Conservation (phyloP, 129 eudicot species). For the Centrapalus pauciflorus region DNA sequence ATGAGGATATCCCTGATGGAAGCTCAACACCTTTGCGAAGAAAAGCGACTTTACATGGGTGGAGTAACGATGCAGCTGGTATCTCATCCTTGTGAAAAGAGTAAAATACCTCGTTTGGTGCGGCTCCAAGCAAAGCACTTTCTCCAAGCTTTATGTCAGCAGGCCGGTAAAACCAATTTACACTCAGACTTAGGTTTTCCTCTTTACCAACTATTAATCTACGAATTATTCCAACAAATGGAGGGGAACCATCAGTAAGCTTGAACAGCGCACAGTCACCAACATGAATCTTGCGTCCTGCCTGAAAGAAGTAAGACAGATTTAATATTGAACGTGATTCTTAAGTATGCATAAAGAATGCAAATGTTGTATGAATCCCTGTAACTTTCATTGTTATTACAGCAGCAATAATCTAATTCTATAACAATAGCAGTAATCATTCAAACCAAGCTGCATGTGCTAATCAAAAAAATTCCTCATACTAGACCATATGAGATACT, state of each 20-base stretch:
- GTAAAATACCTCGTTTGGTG: constrained; percentile 67
- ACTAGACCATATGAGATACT: not conserved
- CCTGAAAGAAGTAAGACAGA: constrained; percentile 38
- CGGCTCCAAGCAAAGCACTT: constrained; percentile 43
- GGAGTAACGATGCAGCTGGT: constrained; percentile 83
- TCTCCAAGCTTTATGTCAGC: constrained; percentile 63
- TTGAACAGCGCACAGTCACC: constrained; percentile 89
- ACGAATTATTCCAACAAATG: constrained; percentile 74
- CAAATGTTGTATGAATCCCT: not conserved
- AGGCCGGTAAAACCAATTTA: constrained; percentile 79
- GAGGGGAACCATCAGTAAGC: constrained; percentile 52
- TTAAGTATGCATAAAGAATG: not conserved
- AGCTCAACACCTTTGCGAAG: constrained; percentile 78
- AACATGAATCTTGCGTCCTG: constrained; percentile 58
- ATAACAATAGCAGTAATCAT: too few species aligned
- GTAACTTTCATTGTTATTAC: not conserved
- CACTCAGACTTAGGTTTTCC: constrained; percentile 41
- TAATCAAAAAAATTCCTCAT: too few species aligned
- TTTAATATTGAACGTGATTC: not conserved
- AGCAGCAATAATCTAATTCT: too few species aligned
- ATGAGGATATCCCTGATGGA: constrained; percentile 68
- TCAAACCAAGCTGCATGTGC: too few species aligned
- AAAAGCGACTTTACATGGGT: constrained; percentile 92
- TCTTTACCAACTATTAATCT: constrained; percentile 41
- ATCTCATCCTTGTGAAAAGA: constrained; percentile 85